Percentiles rank a stretch among this genome's conserved stretches.
Conservation (phyloP, 495 filamentous ascomycete species). For the Trichoderma reesei region DNA sequence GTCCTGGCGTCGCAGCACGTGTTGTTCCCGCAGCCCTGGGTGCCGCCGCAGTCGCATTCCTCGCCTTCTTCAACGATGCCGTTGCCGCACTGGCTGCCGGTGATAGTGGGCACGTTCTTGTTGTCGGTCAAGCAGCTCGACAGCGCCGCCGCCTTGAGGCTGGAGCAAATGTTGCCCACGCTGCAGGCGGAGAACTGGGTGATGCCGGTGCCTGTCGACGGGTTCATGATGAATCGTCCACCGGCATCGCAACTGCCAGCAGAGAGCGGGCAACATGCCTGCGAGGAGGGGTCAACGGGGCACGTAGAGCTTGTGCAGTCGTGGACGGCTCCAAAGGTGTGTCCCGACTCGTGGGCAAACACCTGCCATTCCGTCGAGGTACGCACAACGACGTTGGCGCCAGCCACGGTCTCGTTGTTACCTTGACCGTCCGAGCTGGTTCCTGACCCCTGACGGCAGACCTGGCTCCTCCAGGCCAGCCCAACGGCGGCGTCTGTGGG, state of each 20-base stretch:
- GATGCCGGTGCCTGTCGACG: conserved; percentile 63
- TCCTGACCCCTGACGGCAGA: conserved; percentile 56
- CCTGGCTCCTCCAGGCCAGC: conserved; percentile 83
- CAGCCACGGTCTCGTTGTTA: conserved; percentile 58
- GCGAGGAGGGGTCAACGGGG: conserved; percentile 39
- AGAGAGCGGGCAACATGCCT: conserved; percentile 81
- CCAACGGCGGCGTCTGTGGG: conserved; percentile 80
- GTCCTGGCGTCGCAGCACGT: conserved; percentile 77
- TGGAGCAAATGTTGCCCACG: conserved; percentile 92
- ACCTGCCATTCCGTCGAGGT: conserved; percentile 89
- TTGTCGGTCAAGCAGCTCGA: conserved; percentile 72
- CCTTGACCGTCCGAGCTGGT: conserved; percentile 26
- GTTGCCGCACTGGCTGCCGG: conserved; percentile 82
- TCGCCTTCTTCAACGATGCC: conserved; percentile 93
- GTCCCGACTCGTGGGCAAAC: conserved; percentile 90
- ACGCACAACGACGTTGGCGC: conserved; percentile 82
- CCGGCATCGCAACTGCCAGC: conserved; percentile 61
- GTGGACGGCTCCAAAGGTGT: conserved; percentile 93
- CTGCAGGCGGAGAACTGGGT: conserved; percentile 76
- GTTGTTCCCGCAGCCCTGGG: conserved; percentile 58
- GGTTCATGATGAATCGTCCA: conserved; percentile 88
- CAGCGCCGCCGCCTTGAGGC: conserved; percentile 71
- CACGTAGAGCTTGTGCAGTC: conserved; percentile 74
- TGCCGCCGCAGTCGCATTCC: conserved; percentile 91
- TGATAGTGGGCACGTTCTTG: conserved; percentile 73